Conservation (phyloP, 495 filamentous ascomycete species). For the Neurospora sp. region DNA sequence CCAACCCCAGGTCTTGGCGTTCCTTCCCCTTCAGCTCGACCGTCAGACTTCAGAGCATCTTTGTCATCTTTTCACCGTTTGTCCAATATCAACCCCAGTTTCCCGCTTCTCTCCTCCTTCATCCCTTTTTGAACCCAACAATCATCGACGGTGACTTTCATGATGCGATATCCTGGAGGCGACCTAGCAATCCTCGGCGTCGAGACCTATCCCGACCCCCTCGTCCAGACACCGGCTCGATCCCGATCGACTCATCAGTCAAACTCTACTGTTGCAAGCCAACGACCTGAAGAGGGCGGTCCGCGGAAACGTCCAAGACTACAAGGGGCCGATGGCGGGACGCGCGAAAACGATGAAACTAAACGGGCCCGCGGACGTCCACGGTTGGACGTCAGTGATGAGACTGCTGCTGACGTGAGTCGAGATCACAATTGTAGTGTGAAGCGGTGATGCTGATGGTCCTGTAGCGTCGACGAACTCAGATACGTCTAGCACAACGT, state of each 20-base stretch:
- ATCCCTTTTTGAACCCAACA: background rate
- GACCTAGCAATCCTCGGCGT: slow-evolving; percentile 38
- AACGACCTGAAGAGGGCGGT: slow-evolving; percentile 10
- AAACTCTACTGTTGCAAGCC: background rate
- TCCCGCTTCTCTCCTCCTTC: background rate
- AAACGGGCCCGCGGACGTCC: slow-evolving; percentile 54
- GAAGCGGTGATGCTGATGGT: slow-evolving; percentile 10
- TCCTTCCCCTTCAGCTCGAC: background rate
- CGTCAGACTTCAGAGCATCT: background rate
- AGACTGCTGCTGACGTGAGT: slow-evolving; percentile 46
- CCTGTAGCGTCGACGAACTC: slow-evolving; percentile 65
- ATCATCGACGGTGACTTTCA: background rate
- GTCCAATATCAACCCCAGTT: background rate
- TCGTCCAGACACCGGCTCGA: slow-evolving; percentile 4
- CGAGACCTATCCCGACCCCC: slow-evolving; percentile 31
- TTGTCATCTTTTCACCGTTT: background rate
- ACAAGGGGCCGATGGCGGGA: slow-evolving; percentile 3
- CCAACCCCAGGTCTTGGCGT: background rate
- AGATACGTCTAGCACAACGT: slow-evolving; percentile 76
- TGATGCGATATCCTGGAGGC: slow-evolving; percentile 25
- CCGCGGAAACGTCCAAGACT: slow-evolving; percentile 19
- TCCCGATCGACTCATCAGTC: background rate
- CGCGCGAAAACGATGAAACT: slow-evolving; percentile 28
- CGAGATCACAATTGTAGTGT: slow-evolving; percentile 1
- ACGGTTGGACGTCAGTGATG: slow-evolving; percentile 59